Base-by-base conservation (phyloP, 306 rosid species). In the Vachellia collinsii region DNA sequence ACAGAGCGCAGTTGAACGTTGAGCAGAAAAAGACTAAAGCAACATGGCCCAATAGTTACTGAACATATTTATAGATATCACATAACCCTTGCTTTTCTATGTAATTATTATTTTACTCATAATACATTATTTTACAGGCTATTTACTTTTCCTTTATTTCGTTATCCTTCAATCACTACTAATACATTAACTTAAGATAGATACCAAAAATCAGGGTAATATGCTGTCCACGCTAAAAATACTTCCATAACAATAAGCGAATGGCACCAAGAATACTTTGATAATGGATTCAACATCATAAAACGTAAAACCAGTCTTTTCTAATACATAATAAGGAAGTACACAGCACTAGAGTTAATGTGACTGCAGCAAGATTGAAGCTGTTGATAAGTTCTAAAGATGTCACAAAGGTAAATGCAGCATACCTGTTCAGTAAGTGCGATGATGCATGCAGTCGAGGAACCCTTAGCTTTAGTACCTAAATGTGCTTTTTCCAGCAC, bases 401-500 rank as follows among this genome's bases (percentile, higher is more conserved):
- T 17, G 56, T 53, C 67, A 79, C 37, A 61, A 59, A 75, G 16
- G 58, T 41, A 80, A 85, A 84, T 74, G 76, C 68, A 76, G 48
- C 68, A 51, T 75, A 96, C 99, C 90, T 89, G 92, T 44, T 90
- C 97, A 53, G 97, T 93, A 59, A 96, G 98, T 51, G 99, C 97
- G 38, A 96, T 87, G 77, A 96, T 96, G 83, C 98, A 96, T 64
- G 99, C 99, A 11, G 99, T 96, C 42, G 99, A 96, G 67, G 99
- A 96, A 75, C 99, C 99, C 81, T 38, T 85, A 16, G 99, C 96
- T 86, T 85, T 96, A 13, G 99, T 96, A 81, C 88, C 88, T 54
- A 91, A 92, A 90, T 96, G 97, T 73, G 99, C 99, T 81, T 92
- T 96, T 81, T 90, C 99, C 86, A 96, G 77, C 74, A 96, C 99